These are phyloP conservation scores for Diphasiastrum complanatum DNA, from an alignment of 83 land plant genomes.

Conservation along the genomic window DNA sequence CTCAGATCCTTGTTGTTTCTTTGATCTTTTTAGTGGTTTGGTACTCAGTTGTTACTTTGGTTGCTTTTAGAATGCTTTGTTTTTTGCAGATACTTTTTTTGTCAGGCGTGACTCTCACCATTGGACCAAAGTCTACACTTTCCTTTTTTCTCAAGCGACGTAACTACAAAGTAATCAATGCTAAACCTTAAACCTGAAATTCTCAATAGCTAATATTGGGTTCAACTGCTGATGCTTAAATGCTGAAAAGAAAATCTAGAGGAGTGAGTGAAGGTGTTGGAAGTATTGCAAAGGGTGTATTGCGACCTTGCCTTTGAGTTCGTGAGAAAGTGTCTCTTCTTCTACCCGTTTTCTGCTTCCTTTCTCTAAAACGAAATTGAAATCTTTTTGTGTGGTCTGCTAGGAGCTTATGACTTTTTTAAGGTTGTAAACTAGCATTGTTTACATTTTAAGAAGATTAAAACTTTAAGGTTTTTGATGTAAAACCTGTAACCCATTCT, in stretches of 20 bases:
- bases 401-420: no score
- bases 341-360: no score
- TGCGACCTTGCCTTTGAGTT: no score
- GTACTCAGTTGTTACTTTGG: no score
- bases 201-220: background rate
- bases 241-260: background rate
- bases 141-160: slow-evolving; percentile 79
- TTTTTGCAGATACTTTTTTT: slow-evolving; percentile 76
- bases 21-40: slow-evolving; percentile 4
- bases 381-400: no score
- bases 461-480: background rate
- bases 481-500: background rate
- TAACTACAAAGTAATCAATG: slow-evolving; percentile 91
- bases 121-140: slow-evolving; percentile 77
- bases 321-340: no score
- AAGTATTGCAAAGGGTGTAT: no score
- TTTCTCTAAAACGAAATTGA: no score
- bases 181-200: background rate
- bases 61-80: no score
- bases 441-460: background rate
- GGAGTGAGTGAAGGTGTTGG: no score
- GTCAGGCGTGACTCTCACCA: slow-evolving; percentile 77
- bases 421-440: background rate
- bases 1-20: background rate
- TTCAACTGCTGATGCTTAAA: background rate